Evolutionary conservation across 225 moss, liverwort and hornwort genomes (phyloP).

Genomic region (Polytrichum formosum): DNA sequence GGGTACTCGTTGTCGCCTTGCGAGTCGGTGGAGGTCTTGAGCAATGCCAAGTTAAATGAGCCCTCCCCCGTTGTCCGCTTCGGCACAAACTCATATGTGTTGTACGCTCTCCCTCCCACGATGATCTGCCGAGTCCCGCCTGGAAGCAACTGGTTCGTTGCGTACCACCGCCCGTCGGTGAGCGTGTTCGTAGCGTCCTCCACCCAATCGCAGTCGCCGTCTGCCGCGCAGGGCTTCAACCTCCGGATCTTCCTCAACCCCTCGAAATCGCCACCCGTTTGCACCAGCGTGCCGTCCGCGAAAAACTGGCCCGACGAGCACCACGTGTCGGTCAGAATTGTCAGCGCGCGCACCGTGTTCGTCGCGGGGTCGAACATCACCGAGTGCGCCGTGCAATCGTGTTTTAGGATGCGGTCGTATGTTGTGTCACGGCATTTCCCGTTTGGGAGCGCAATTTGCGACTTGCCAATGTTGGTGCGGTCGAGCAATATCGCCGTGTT

Average conservation of each 20-base stretch:
- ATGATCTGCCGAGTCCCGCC: conserved; percentile 34
- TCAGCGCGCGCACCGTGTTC: conserved; percentile 25
- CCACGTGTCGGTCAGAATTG: conserved; percentile 49
- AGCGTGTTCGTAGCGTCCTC: conserved; percentile 24
- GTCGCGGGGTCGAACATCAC: conserved; percentile 32
- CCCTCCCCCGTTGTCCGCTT: conserved; percentile 31
- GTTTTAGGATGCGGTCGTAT: conserved; percentile 30
- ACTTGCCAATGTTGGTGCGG: conserved; percentile 48
- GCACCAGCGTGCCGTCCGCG: conserved; percentile 34
- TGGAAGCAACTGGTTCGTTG: conserved; percentile 38
- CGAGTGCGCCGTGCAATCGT: conserved; percentile 54
- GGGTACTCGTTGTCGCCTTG: conserved; percentile 64
- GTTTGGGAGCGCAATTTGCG: conserved; percentile 32
- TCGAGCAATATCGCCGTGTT: conserved; percentile 39
- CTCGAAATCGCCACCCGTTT: conserved; percentile 52
- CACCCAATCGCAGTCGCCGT: conserved; percentile 38
- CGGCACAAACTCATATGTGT: conserved; percentile 52
- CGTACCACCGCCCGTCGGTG: conserved; percentile 32
- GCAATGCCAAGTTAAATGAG: conserved; percentile 26
- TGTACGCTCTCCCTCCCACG: conserved; percentile 22
- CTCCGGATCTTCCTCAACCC: conserved; percentile 30
- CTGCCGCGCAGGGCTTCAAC: conserved; percentile 20
- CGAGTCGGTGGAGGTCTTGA: conserved; percentile 26
- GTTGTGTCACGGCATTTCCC: conserved; percentile 30
- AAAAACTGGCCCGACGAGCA: conserved; percentile 48